These are phyloP conservation scores for Phaeodactylum tricornutum DNA, from an alignment of 108 stramenopile species.

Conservation along the genomic window DNA sequence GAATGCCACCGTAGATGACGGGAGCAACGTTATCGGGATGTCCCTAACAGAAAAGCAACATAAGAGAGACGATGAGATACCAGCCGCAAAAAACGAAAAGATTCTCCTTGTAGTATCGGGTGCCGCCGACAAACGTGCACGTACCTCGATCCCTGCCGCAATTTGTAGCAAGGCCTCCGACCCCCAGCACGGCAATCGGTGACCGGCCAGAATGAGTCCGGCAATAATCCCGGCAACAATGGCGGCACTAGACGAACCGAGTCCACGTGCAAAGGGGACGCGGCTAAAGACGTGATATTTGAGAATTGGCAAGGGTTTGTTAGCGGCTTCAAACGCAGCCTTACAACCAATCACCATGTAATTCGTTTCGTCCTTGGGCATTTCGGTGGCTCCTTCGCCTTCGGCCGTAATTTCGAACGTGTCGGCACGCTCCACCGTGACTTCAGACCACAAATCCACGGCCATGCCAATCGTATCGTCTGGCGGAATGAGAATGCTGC, in stretches of 20 bases:
- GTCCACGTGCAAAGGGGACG: conserved; percentile 93
- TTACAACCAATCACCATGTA: conserved; percentile 85
- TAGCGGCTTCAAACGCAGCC: conserved; percentile 90
- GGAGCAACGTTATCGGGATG: conserved; percentile 99
- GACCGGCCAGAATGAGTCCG: conserved; percentile 94
- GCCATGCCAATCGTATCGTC: conserved; percentile 96
- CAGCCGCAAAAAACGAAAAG: background rate
- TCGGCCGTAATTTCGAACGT: conserved; percentile 87
- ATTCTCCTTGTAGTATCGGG: too few species aligned
- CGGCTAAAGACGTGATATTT: conserved; percentile 86
- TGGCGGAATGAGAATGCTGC: too few species aligned
- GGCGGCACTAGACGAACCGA: conserved; percentile 94
- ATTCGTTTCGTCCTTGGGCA: conserved; percentile 86
- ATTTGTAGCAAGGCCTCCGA: conserved; percentile 93
- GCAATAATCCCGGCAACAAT: conserved; percentile 98
- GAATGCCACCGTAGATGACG: conserved; percentile 96
- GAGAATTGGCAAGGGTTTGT: conserved; percentile 85
- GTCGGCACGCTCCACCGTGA: conserved; percentile 84
- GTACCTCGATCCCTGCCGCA: conserved; percentile 90
- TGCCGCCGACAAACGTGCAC: too few species aligned
- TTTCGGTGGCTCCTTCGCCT: conserved; percentile 79
- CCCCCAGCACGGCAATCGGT: conserved; percentile 92
- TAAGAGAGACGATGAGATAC: background rate
- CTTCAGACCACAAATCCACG: conserved; percentile 97
- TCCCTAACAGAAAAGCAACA: conserved; percentile 34